These are phyloP conservation scores for Prunella vulgaris DNA, from an alignment of 257 asterid species.

Conservation along the genomic window DNA sequence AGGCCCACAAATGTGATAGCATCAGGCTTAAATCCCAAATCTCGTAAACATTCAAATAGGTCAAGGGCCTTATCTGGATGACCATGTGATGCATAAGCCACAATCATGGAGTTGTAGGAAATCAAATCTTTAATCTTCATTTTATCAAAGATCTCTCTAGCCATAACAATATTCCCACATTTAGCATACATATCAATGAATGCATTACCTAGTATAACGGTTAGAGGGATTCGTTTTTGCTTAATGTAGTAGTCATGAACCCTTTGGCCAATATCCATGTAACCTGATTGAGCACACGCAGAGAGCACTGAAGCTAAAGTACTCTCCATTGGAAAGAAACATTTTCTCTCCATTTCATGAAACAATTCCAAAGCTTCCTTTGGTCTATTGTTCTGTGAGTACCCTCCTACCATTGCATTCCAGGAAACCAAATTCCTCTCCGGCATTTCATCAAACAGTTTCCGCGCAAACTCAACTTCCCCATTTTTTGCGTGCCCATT, in stretches of 20 bases:
- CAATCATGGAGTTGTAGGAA: slow-evolving; percentile 68
- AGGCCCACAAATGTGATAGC: slow-evolving; percentile 65
- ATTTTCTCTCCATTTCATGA: slow-evolving; percentile 48
- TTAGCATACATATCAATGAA: slow-evolving; percentile 66
- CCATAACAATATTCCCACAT: slow-evolving; percentile 57
- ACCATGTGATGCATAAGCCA: slow-evolving; percentile 74
- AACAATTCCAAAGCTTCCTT: slow-evolving; percentile 58
- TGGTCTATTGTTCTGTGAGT: slow-evolving; percentile 64
- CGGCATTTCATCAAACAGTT: slow-evolving; percentile 63
- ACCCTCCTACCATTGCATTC: slow-evolving; percentile 74
- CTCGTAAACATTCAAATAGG: slow-evolving; percentile 44
- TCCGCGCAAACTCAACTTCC: slow-evolving; percentile 55
- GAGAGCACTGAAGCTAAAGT: slow-evolving; percentile 68
- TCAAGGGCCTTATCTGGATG: slow-evolving; percentile 47
- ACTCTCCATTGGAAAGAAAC: slow-evolving; percentile 54
- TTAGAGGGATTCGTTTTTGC: slow-evolving; percentile 32
- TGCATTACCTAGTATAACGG: slow-evolving; percentile 53
- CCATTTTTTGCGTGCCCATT: slow-evolving; percentile 58
- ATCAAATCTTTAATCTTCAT: slow-evolving; percentile 54
- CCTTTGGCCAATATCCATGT: slow-evolving; percentile 41
- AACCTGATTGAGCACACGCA: slow-evolving; percentile 70
- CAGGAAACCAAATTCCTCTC: slow-evolving; percentile 65
- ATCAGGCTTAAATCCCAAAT: slow-evolving; percentile 48
- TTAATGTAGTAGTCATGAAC: slow-evolving; percentile 46
- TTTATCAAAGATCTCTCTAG: slow-evolving; percentile 44